phyloP scores from a whole-genome alignment of 352 stramenopile species.

The Globisporangium recalcitrans region DNA sequence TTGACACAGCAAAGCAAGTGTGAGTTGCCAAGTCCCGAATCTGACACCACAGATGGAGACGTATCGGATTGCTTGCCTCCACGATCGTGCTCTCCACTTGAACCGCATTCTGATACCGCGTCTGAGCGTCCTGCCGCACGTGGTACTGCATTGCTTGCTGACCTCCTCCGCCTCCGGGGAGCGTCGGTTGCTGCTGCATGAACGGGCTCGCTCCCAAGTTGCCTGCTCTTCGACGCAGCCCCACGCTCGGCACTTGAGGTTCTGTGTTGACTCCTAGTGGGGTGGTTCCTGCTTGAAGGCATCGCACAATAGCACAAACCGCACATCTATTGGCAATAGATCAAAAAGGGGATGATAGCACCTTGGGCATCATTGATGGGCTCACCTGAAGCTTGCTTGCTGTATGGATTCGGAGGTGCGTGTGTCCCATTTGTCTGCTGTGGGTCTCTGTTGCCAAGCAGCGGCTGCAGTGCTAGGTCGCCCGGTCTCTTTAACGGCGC shows the following conservation, averaged over 20 bases:
- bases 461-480: conserved; percentile 20
- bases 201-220: conserved; percentile 66
- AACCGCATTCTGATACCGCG: conserved; percentile 64
- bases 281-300: conserved; percentile 1
- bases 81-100: conserved; percentile 84
- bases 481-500: conserved; percentile 19
- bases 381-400: conserved; percentile 21
- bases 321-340: neutral
- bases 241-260: conserved; percentile 18
- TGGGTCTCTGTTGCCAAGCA: conserved; percentile 16
- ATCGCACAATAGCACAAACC: conserved; percentile 1
- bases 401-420: conserved; percentile 7
- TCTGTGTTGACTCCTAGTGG: conserved; percentile 6
- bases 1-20: neutral
- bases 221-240: conserved; percentile 50
- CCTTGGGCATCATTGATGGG: neutral
- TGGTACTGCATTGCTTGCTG: conserved; percentile 63
- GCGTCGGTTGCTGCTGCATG: conserved; percentile 60
- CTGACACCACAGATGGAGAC: neutral
- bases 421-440: conserved; percentile 8
- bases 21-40: too few species aligned
- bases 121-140: conserved; percentile 63
- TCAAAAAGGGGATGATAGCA: too few species aligned
- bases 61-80: conserved; percentile 54
- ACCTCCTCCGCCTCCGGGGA: conserved; percentile 20